Conservation (phyloP, 2,329 filamentous ascomycete species). For the Apiospora arundinis region DNA sequence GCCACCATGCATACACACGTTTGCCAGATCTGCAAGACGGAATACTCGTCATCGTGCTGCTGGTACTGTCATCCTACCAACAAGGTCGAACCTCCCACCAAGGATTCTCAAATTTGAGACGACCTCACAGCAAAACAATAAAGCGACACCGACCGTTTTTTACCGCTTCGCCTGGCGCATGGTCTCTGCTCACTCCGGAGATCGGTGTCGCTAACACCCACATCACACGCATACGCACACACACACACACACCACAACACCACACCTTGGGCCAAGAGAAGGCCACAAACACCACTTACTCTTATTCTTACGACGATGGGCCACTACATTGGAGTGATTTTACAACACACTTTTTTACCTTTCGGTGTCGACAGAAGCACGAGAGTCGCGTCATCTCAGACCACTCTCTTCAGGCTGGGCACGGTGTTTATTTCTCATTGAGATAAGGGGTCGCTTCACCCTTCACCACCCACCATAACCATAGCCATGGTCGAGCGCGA, state of each 20-base stretch:
- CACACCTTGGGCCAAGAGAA: neutral
- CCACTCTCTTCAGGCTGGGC: constrained; percentile 15
- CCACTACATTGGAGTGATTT: neutral
- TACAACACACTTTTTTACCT: constrained; percentile 17
- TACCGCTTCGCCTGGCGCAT: too few species aligned
- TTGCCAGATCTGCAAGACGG: constrained; percentile 43
- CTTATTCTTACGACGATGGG: neutral
- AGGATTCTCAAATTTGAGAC: constrained; percentile 13
- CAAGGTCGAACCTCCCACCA: constrained; percentile 29
- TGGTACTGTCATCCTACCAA: constrained; percentile 46
- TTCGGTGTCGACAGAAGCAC: constrained; percentile 7
- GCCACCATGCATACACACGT: constrained; percentile 41
- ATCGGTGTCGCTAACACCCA: too few species aligned
- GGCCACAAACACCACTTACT: neutral
- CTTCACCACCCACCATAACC: constrained; percentile 14
- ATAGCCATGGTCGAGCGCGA: constrained; percentile 4
- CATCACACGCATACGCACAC: neutral
- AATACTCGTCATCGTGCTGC: constrained; percentile 43
- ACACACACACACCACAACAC: too few species aligned
- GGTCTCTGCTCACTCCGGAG: too few species aligned
- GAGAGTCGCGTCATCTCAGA: neutral
- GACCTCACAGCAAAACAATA: neutral
- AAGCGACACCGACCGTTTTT: too few species aligned
- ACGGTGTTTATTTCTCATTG: constrained; percentile 16
- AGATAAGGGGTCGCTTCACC: constrained; percentile 9